These are phyloP conservation scores for Phaffia tasmanica DNA, from an alignment of 768 basidiomycete genomes.

Conservation along the genomic window DNA sequence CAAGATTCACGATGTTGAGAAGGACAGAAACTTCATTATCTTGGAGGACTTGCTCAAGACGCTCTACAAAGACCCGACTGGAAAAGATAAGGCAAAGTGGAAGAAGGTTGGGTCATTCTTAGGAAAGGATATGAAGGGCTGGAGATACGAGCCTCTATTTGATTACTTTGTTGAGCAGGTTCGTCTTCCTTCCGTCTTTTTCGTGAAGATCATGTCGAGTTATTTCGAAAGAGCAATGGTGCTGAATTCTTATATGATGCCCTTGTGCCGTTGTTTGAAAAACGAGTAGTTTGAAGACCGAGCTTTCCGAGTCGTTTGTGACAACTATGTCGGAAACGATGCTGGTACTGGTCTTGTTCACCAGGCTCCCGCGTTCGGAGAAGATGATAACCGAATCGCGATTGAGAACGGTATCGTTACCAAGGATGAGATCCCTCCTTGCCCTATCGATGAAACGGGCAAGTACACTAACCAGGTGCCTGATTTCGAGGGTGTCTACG, in stretches of 20 bases:
- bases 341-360: conserved; percentile 98
- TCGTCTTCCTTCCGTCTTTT: conserved; percentile 26
- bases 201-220: no score
- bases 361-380: conserved; percentile 95
- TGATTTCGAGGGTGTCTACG: conserved; percentile 75
- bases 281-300: conserved; percentile 65
- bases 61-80: conserved; percentile 58
- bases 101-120: conserved; percentile 80
- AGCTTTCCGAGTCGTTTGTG: conserved; percentile 77
- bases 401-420: conserved; percentile 70
- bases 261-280: neutral
- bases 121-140: conserved; percentile 87
- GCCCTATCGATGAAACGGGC: conserved; percentile 84
- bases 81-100: conserved; percentile 80
- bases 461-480: conserved; percentile 77
- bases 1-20: conserved; percentile 87
- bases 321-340: conserved; percentile 83
- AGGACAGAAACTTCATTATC: conserved; percentile 78
- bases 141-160: conserved; percentile 89
- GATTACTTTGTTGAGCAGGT: conserved; percentile 95
- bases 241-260: neutral
- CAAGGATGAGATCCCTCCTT: conserved; percentile 86
- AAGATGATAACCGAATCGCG: conserved; percentile 93
- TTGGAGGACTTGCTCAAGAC: conserved; percentile 75
- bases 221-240: neutral